phyloP scores from a whole-genome alignment of 2,329 filamentous ascomycete species.

The Aureobasidium sp. region DNA sequence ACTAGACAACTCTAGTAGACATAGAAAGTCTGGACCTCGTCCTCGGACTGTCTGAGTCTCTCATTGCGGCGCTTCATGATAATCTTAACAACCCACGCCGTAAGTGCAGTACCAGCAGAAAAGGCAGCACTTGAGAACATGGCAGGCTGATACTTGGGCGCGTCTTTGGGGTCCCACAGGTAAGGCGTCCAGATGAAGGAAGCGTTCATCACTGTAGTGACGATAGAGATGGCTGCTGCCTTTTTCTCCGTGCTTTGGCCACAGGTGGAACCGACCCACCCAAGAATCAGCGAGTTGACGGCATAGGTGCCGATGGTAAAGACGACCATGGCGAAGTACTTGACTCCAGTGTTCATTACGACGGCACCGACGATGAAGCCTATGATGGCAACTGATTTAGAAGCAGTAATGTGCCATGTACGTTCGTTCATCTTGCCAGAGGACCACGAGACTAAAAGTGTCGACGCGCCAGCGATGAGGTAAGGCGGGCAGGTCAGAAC shows the following conservation, averaged over 20 bases:
- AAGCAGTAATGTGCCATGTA: slow-evolving; percentile 35
- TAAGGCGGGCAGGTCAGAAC: slow-evolving; percentile 40
- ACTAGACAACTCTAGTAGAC: slow-evolving; percentile 21
- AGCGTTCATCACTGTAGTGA: slow-evolving; percentile 43
- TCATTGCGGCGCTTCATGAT: slow-evolving; percentile 39
- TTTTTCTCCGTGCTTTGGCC: slow-evolving; percentile 47
- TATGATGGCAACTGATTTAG: slow-evolving; percentile 31
- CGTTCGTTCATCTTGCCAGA: slow-evolving; percentile 35
- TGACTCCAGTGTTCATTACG: slow-evolving; percentile 31
- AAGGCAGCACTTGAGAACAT: slow-evolving; percentile 39
- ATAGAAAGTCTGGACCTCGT: slow-evolving; percentile 25
- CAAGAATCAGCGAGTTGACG: slow-evolving; percentile 43
- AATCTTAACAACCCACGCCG: slow-evolving; percentile 39
- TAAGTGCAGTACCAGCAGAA: slow-evolving; percentile 38
- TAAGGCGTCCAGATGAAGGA: slow-evolving; percentile 48
- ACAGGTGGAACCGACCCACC: slow-evolving; percentile 40
- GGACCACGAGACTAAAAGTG: slow-evolving; percentile 28
- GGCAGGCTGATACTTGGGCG: slow-evolving; percentile 39
- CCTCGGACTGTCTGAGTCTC: slow-evolving; percentile 26
- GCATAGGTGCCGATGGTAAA: slow-evolving; percentile 34
- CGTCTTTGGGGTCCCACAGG: slow-evolving; percentile 42
- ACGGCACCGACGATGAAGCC: slow-evolving; percentile 33
- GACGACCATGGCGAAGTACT: slow-evolving; percentile 26
- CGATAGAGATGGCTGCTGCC: slow-evolving; percentile 43
- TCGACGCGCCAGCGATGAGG: slow-evolving; percentile 26